Base-by-base conservation (phyloP, 176 grass and related monocot genomes). In the Phoenix roebelenii region DNA sequence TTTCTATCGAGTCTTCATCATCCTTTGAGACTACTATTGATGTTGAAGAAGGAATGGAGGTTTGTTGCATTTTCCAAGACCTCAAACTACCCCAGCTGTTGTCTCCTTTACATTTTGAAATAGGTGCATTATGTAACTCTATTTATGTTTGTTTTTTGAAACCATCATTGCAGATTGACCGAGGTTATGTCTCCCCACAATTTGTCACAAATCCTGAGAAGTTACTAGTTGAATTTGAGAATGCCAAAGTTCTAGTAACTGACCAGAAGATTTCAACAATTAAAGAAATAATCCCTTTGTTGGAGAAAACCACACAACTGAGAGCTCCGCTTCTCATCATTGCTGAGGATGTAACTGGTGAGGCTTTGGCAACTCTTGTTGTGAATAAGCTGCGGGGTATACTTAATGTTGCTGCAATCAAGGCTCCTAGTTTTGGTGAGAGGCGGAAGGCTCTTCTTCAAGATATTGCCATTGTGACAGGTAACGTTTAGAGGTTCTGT, bases 1-100 rank as follows among this genome's bases (percentile, higher is more conserved):
- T 44, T 55, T 67, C 65, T 44, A 56, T 67, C 44, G 65, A 67
- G 18, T 56, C 65, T 14, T 67, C 65, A 67, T 67, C 65, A 22
- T 56, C 65, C 5, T 67, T 67, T 22, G 52, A 67, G 23, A 67
- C 65, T 67, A 67, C 52, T 67, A 25, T 67, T 53, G 65, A 67
- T 28, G 65, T 67, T 5, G 51, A 67, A 55, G 52, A 55, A 54
- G 51, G 65, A 12, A 67, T 67, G 65, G 65, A 67, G 52, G 52
- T 67, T 22, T 15, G 51, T 19, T 1, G 28, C 6, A 53, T 17
- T 28, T 55, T 7, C 52, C 17, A 6, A 7, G 26, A 56, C 15
- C 19, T 20, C n/a, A 4, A 7, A 9, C 15, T 30, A 53, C 26
- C 5, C 26, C 26, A 28, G 0, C 5, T 4, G 5, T 35, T 35